Conservation (phyloP, 805 yeast genomes). For the Saccharomycopsis microspora region DNA sequence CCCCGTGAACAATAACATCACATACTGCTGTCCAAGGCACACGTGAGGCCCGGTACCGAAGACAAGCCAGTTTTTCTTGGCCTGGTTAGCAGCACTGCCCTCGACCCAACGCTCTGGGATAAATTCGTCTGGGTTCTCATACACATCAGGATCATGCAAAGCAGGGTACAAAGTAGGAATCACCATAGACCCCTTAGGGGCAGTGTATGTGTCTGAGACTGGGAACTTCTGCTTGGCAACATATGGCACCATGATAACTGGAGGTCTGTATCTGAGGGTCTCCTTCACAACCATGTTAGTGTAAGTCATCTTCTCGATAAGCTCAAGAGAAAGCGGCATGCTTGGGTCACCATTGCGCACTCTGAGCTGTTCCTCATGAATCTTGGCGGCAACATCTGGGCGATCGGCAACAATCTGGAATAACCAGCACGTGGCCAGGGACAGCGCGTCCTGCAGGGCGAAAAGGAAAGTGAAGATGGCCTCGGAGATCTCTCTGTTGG, state of each 20-base stretch:
- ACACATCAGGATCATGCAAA: constrained; percentile 93
- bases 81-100: constrained; percentile 64
- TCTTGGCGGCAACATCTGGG: constrained; percentile 77
- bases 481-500: constrained; percentile 88
- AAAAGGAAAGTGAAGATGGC: constrained; percentile 93
- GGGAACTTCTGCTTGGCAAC: constrained; percentile 83
- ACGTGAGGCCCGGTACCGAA: constrained; percentile 97
- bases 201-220: constrained; percentile 70
- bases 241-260: constrained; percentile 96
- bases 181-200: constrained; percentile 95
- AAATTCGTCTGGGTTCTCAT: constrained; percentile 87
- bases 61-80: constrained; percentile 87
- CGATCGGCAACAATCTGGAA: constrained; percentile 94
- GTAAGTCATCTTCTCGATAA: constrained; percentile 80
- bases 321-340: constrained; percentile 48
- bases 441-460: constrained; percentile 97
- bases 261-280: constrained; percentile 90
- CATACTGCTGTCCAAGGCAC: constrained; percentile 91
- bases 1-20: constrained; percentile 78
- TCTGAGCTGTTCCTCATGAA: constrained; percentile 83
- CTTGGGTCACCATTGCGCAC: constrained; percentile 72
- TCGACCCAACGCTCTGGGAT: constrained; percentile 93
- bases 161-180: constrained; percentile 95
- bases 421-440: constrained; percentile 95
- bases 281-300: constrained; percentile 89